phyloP scores from a whole-genome alignment of 768 basidiomycete species.

The Boletus eberwhitei region DNA sequence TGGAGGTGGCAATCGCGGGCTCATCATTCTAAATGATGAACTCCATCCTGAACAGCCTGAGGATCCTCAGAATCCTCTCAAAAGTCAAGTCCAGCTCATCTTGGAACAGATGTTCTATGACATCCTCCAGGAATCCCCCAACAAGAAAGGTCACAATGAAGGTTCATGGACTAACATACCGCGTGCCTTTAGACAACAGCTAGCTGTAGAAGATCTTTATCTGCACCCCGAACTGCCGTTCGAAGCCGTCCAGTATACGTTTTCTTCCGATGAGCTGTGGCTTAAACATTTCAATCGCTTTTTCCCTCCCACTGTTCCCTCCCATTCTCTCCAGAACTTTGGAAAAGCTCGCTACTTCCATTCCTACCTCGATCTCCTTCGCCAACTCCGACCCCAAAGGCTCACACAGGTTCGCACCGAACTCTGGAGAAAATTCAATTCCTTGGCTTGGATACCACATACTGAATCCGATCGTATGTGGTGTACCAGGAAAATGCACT shows the following conservation, averaged over 20 bases:
- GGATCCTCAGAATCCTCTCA: background rate
- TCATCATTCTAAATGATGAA: no score
- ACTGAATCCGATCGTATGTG: background rate
- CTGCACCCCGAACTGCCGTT: background rate
- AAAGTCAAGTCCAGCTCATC: background rate
- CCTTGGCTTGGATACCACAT: background rate
- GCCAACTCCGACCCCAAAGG: background rate
- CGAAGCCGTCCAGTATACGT: background rate
- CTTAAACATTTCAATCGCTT: background rate
- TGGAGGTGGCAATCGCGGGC: background rate
- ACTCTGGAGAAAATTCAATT: background rate
- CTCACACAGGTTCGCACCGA: background rate
- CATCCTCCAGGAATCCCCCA: background rate
- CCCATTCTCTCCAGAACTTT: background rate
- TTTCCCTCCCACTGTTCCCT: background rate
- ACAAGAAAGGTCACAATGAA: background rate
- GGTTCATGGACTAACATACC: conserved; percentile 6
- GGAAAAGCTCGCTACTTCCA: background rate
- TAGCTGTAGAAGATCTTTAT: background rate
- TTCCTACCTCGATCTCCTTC: background rate
- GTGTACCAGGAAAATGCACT: background rate
- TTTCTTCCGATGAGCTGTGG: background rate
- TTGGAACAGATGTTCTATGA: conserved; percentile 3
- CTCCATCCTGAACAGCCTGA: no score
- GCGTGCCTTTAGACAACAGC: fast-evolving